Percentiles rank a stretch among this genome's conserved stretches.
Evolutionary conservation across 1,284 basidiomycete species (phyloP).

Genomic region (Cutaneotrichosporon arboriforme): DNA sequence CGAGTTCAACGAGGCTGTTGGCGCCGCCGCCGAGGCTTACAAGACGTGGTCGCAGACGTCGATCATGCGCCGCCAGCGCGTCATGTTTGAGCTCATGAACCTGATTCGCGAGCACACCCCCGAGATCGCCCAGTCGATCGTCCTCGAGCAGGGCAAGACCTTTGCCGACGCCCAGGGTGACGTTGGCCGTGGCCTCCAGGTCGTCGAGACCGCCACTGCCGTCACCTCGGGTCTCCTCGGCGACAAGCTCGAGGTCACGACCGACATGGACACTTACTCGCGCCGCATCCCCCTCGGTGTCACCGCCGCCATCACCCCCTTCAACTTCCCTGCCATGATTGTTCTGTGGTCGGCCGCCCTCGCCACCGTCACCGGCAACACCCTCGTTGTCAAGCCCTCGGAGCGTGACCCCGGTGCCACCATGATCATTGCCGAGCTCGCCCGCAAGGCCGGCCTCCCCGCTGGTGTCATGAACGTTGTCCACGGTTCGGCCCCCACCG

Average conservation of each 20-base stretch:
- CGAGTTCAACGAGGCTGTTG: slow-evolving; percentile 82
- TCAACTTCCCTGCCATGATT: slow-evolving; percentile 88
- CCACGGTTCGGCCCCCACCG: slow-evolving; percentile 81
- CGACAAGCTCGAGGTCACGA: slow-evolving; percentile 89
- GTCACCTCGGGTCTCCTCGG: slow-evolving; percentile 80
- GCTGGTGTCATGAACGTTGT: slow-evolving; percentile 80
- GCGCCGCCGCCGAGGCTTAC: slow-evolving; percentile 80
- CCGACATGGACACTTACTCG: slow-evolving; percentile 87
- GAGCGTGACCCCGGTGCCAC: slow-evolving; percentile 94
- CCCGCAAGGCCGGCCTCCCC: slow-evolving; percentile 67
- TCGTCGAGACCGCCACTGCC: slow-evolving; percentile 81
- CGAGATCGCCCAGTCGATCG: slow-evolving; percentile 58
- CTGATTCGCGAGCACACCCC: slow-evolving; percentile 64
- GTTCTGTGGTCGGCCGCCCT: slow-evolving; percentile 90
- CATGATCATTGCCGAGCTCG: slow-evolving; percentile 95
- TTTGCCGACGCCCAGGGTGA: slow-evolving; percentile 88
- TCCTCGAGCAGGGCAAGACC: slow-evolving; percentile 88
- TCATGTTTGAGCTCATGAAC: slow-evolving; percentile 83
- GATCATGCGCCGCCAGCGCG: slow-evolving; percentile 77
- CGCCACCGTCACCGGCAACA: slow-evolving; percentile 60
- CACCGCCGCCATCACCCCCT: slow-evolving; percentile 62
- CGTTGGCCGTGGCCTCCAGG: slow-evolving; percentile 77
- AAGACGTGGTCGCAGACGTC: slow-evolving; percentile 83
- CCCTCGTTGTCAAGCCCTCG: slow-evolving; percentile 89
- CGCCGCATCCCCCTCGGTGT: slow-evolving; percentile 56